Conservation (phyloP, 257 asterid species). For the Solanum lignicaule region DNA sequence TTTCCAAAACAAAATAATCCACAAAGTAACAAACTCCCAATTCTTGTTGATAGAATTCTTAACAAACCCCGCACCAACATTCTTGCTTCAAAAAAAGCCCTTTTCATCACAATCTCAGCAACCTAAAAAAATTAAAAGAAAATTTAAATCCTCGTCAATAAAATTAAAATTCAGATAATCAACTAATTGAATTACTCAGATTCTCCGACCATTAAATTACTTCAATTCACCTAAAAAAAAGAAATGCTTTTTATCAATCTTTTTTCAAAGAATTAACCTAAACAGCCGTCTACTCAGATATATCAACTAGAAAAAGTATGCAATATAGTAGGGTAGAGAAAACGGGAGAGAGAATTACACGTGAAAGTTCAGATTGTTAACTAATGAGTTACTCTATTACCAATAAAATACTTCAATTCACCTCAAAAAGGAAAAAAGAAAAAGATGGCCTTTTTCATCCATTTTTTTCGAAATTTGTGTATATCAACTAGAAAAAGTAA, state of each 20-base stretch:
- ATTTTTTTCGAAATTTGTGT: not conserved
- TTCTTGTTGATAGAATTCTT: slow-evolving; percentile 46
- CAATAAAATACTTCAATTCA: not conserved
- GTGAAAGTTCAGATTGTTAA: no score
- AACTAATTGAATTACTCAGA: not conserved
- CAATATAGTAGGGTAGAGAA: not conserved
- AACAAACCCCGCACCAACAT: slow-evolving; percentile 32
- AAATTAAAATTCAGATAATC: not conserved
- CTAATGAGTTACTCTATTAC: not conserved
- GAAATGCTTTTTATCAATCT: not conserved
- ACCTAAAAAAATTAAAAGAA: slow-evolving; percentile 19
- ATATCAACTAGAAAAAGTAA: no score
- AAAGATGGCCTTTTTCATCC: no score
- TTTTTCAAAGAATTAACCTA: not conserved
- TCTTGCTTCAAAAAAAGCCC: slow-evolving; percentile 35
- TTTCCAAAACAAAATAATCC: slow-evolving; percentile 31
- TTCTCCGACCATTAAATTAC: not conserved
- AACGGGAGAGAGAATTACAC: not conserved
- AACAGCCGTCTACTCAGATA: not conserved
- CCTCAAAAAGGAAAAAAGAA: not conserved
- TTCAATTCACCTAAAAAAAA: not conserved
- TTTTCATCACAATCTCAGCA: slow-evolving; percentile 45
- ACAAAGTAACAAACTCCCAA: slow-evolving; percentile 61
- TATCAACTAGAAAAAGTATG: not conserved
- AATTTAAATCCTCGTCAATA: not conserved